A percentile compares a stretch with the other conserved stretches of the same genome.
phyloP scores from a whole-genome alignment of 164 flowering plant species.

The Berberis vulgaris region DNA sequence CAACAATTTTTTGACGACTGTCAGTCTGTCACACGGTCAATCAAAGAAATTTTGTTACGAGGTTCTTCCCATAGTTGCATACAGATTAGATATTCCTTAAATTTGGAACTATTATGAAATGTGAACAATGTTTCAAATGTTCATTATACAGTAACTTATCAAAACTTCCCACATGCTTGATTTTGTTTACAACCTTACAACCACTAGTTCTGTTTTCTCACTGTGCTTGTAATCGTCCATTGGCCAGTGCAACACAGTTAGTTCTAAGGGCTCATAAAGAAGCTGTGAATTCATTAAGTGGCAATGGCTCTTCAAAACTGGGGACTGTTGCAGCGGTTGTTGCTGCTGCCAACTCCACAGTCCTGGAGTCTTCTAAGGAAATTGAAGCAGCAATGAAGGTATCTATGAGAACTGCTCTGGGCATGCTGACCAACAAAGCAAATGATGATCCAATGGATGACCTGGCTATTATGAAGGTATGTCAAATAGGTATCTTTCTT shows the following conservation, averaged over 20 bases:
- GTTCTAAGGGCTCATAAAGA: slow-evolving; percentile 93
- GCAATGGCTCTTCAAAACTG: slow-evolving; percentile 72
- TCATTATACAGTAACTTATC: no score
- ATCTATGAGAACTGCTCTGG: slow-evolving; percentile 77
- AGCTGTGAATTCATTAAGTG: slow-evolving; percentile 89
- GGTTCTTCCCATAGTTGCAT: no score
- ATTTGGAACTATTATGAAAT: no score
- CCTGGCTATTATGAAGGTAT: slow-evolving; percentile 85
- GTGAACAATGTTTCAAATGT: no score
- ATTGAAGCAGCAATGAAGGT: slow-evolving; percentile 94
- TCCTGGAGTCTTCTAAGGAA: slow-evolving; percentile 82
- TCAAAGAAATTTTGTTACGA: no score
- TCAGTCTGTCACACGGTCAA: no score
- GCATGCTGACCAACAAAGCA: slow-evolving; percentile 42
- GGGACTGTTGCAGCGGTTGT: slow-evolving; percentile 95
- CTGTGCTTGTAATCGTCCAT: background rate
- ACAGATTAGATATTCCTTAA: no score
- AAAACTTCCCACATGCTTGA: no score
- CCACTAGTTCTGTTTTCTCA: slow-evolving; percentile 1
- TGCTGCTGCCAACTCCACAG: slow-evolving; percentile 95
- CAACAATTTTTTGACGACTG: no score
- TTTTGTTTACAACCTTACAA: background rate
- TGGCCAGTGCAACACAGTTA: slow-evolving; percentile 75
- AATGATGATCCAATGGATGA: slow-evolving; percentile 86
- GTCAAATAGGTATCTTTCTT: background rate